Percentiles rank a stretch among this genome's conserved stretches.
Conservation (phyloP, 225 moss, liverwort and hornwort genomes). For the Pseudisothecium myosuroides region DNA sequence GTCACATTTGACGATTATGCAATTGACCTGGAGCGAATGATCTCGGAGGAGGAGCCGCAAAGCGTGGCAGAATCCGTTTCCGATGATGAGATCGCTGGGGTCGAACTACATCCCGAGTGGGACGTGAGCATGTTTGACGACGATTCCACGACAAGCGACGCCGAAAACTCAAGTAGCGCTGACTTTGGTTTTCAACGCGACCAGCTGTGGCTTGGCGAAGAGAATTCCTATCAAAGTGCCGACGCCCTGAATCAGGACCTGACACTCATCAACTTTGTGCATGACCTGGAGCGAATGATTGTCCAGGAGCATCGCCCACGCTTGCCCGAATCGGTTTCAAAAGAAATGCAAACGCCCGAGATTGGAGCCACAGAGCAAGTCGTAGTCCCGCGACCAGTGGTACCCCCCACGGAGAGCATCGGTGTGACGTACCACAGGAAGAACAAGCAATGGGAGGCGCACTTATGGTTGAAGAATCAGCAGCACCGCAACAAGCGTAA, state of each 20-base stretch:
- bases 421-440: conserved; percentile 7
- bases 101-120: not conserved
- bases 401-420: not conserved
- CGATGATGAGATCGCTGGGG: not conserved
- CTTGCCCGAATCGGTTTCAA: not conserved
- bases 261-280: not conserved
- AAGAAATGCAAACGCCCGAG: not conserved
- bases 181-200: not conserved
- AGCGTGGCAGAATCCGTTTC: not conserved
- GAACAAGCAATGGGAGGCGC: conserved; percentile 1
- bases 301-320: not conserved
- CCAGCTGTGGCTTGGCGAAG: not conserved
- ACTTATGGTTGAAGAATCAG: conserved; percentile 9
- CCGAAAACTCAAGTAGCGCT: not conserved
- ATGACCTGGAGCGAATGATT: not conserved
- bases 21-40: not conserved
- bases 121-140: not conserved
- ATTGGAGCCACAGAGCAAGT: not conserved
- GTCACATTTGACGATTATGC: not conserved
- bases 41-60: not conserved
- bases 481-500: not conserved
- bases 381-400: not conserved
- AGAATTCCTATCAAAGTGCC: not conserved
- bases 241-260: not conserved
- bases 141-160: not conserved